phyloP scores from a whole-genome alignment of 164 flowering plant species.

The Macadamia integrifolia region DNA sequence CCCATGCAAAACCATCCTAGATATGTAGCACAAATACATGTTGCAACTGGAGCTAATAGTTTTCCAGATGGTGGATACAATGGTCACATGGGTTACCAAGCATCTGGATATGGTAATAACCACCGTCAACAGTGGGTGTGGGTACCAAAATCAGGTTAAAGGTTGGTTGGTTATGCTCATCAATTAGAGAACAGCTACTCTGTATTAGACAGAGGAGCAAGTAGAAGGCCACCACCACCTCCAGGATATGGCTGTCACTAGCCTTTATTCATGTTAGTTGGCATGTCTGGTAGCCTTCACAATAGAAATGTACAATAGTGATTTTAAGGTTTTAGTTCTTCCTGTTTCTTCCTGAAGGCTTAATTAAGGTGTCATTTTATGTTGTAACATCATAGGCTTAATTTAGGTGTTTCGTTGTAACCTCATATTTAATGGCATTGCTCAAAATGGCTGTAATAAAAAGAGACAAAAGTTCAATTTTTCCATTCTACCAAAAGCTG shows the following conservation, averaged over 20 bases:
- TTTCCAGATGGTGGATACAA: slow-evolving; percentile 17
- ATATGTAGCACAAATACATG: slow-evolving; percentile 13
- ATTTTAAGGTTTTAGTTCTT: too few species aligned
- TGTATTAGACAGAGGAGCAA: slow-evolving; percentile 29
- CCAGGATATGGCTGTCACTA: slow-evolving; percentile 18
- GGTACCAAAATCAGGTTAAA: slow-evolving; percentile 20
- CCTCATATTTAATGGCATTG: too few species aligned
- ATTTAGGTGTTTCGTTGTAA: too few species aligned
- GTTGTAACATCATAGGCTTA: too few species aligned
- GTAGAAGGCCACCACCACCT: slow-evolving; percentile 20
- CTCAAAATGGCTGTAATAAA: too few species aligned
- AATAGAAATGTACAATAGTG: slow-evolving; percentile 13
- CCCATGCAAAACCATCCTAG: slow-evolving; percentile 17
- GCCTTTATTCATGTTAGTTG: not conserved
- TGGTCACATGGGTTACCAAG: slow-evolving; percentile 18
- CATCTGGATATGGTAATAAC: slow-evolving; percentile 17
- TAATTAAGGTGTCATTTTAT: too few species aligned
- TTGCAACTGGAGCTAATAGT: slow-evolving; percentile 1
- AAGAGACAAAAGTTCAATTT: too few species aligned
- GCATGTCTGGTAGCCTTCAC: not conserved
- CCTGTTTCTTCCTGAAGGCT: too few species aligned
- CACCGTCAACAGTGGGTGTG: slow-evolving; percentile 19
- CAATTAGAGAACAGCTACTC: slow-evolving; percentile 33
- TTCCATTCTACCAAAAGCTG: too few species aligned
- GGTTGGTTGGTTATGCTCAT: slow-evolving; percentile 7